Base-by-base conservation (phyloP, 2,329 filamentous ascomycete species). In the Bipolaris bicolor region DNA sequence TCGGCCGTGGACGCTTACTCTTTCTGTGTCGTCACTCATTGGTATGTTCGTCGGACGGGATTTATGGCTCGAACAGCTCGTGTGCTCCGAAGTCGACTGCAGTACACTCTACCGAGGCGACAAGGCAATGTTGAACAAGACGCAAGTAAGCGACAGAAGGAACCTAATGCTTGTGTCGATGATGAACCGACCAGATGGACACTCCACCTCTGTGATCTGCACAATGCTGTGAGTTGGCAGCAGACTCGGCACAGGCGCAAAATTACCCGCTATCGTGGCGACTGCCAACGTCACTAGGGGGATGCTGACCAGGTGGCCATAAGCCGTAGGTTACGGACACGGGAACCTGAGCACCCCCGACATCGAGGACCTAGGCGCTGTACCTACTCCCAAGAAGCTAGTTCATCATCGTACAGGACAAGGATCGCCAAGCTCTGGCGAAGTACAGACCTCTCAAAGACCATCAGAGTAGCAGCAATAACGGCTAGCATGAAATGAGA, bases 1-100 rank as follows among this genome's bases (percentile, higher is more conserved):
- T 33, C 76, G 68, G n/a, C 76, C 76, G 51, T 76, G 69, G 40
- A 77, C 64, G 39, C 63, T 65, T 31, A 77, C 70, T 57, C 58
- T 63, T 48, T 64, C 52, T 22, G 58, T 48, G 18, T 69, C 64
- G 15, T 63, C 60, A 18, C 62, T 60, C 67, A 69, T 69, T n/a
- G 34, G 37, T 24, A 36, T 40, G 33, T 15, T 15, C n/a, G 26
- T 10, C 26, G 6, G 26, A 31, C 16, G 18, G 24, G 9, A 5
- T 22, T 33, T 16, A 24, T 18, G 26, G 33, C n/a, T 49, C n/a
- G n/a, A 39, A 40, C 11, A 44, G 20, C n/a, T 13, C 11, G 18
- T 7, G 18, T 34, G 34, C 22, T 37, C 34, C 18, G 16, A 40
- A 26, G 40, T 45, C 36, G 31, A 34, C 24, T 20, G 44, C 22